Evolutionary conservation across 345 rosid species (phyloP), one percentile per base, ranked within the genome.

Genomic region (Arabidopsis suecica): DNA sequence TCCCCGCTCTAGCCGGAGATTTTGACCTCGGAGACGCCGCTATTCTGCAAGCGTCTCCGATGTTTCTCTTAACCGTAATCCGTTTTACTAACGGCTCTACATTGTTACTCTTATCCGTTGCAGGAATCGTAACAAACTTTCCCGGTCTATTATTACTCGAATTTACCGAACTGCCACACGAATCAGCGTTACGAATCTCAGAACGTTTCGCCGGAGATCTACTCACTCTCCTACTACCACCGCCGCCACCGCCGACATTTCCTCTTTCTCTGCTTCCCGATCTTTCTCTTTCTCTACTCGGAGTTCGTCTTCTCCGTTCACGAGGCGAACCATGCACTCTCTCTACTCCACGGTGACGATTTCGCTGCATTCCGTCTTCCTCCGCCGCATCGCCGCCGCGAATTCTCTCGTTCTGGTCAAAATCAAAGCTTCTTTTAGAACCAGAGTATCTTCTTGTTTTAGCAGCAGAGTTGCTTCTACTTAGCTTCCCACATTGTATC

Each of bases 401-500:
- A 2, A 2, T 51, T 30, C 53, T 62, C 53, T 76, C 88, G 11
- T 71, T 61, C 40, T 84, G 74, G 63, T 94, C 98, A 7, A 89
- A 87, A 40, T 94, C 98, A 54, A 81, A 94, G 71, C 98, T 94
- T 59, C 97, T 83, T 75, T 94, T 94, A 1, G 91, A 88, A 0
- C 96, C 97, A 1, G 95, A 86, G 74, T 88, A 87, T 66, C 84
- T 88, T 6, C 85, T 83, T 13, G 87, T 78, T 2, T 86, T 83
- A 6, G 82, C 70, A 23, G 82, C 69, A 3, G 98, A 88, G 74
- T 88, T 88, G 79, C 85, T 91, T 56, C 89, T 73, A 78, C 97
- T 91, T 16, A 94, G 87, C 80, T 91, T 85, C 28, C 97, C 98
- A 49, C 98, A 94, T 37, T 94, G 97, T 38, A 91, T 89, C 18